Evolutionary conservation across 805 yeast species (phyloP), one percentile per base, ranked within the genome.

Genomic region (Kazachstania kunashirensis): DNA sequence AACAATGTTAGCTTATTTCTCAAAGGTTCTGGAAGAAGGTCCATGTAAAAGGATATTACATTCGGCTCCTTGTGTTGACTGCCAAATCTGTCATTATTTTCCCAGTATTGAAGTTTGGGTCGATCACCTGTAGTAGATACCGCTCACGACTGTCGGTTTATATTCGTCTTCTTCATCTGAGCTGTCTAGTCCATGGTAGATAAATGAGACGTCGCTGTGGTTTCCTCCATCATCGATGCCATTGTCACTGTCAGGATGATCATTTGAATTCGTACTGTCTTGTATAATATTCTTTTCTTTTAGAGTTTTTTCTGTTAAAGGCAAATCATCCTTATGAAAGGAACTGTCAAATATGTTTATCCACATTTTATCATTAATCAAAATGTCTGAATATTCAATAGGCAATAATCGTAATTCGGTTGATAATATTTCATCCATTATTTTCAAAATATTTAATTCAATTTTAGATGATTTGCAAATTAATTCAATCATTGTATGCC

Each of bases 401-500:
- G 57, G 60, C 18, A 59, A 25, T 4, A 41, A 34, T 4, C 38
- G 39, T 18, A 54, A 24, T 29, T 57, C 55, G 12, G 26, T n/a
- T 2, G 45, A 21, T 5, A 57, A 20, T 2, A 50, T 26, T 3
- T 41, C 26, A 36, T 53, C 59, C 11, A 55, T 23, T 6, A 31
- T 26, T 2, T 14, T 13, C 11, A 44, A 33, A 7, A 41, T n/a
- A 10, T 31, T 23, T 3, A 20, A 14, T 2, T 38, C 26, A 3
- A 52, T 41, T 2, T 35, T 25, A 1, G 52, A 37, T 29, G 56
- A 48, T 21, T 33, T 32, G 6, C 41, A 39, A 15, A 57, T 18
- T n/a, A 79, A 49, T 32, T 65, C 67, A 10, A 73, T 44, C 24
- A 79, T 43, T 14, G 61, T 63, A 36, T 71, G 64, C 88, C 88